phyloP scores from a whole-genome alignment of 768 basidiomycete species.

The Russula lepida region DNA sequence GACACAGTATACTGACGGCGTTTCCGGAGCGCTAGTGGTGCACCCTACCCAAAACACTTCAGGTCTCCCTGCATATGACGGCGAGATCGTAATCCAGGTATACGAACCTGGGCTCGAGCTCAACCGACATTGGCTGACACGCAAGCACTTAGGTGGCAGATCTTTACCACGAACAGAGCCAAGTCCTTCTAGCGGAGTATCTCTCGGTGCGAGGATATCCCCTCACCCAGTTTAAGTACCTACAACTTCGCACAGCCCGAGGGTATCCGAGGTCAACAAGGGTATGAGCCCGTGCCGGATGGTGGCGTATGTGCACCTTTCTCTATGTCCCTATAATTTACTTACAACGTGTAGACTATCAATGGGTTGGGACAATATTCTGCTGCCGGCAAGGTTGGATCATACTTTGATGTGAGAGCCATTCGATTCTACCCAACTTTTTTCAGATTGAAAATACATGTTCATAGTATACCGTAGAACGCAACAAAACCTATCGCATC shows the following conservation, averaged over 20 bases:
- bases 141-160: conserved; percentile 30
- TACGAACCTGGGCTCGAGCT: neutral
- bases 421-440: neutral
- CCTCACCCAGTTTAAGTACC: neutral
- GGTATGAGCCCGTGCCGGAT: conserved; percentile 31
- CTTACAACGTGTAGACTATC: conserved; percentile 21
- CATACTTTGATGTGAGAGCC: conserved; percentile 25
- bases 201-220: conserved; percentile 22
- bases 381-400: conserved; percentile 24
- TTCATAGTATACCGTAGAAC: conserved; percentile 30
- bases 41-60: conserved; percentile 33
- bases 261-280: conserved; percentile 28
- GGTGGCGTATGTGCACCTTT: conserved; percentile 22
- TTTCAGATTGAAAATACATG: conserved; percentile 17
- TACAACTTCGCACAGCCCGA: conserved; percentile 20
- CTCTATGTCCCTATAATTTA: neutral
- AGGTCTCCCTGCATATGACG: conserved; percentile 32
- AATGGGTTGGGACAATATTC: conserved; percentile 31
- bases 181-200: conserved; percentile 22
- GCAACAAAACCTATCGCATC: conserved; percentile 36
- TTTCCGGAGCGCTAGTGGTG: conserved; percentile 41
- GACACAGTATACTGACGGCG: conserved; percentile 41
- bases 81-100: conserved; percentile 29
- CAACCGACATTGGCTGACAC: neutral
- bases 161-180: conserved; percentile 28